A percentile compares a stretch with the other conserved stretches of the same genome.
Evolutionary conservation across 805 yeast genomes (phyloP).

Genomic region (Lachancea meyersii): DNA sequence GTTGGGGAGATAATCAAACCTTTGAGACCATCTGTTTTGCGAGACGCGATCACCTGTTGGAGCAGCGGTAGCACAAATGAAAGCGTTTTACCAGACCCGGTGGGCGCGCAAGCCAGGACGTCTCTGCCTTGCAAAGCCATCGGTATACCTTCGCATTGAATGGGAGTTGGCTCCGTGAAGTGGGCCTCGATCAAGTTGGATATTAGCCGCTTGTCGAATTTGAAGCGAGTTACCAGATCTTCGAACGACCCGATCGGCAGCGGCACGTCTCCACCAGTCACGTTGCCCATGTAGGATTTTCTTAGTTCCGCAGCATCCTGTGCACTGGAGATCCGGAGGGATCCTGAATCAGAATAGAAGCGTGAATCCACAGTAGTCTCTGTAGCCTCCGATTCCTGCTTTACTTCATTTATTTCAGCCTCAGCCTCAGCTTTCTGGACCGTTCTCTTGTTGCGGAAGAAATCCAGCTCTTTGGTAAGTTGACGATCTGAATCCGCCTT

Average conservation of each 20-base stretch:
- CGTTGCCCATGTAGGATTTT: constrained; percentile 55
- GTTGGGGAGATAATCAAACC: constrained; percentile 90
- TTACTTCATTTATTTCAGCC: constrained; percentile 14
- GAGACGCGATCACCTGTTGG: constrained; percentile 40
- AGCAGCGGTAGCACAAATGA: constrained; percentile 83
- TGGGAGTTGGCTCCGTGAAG: constrained; percentile 84
- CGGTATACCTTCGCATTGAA: constrained; percentile 89
- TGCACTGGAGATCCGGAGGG: constrained; percentile 42
- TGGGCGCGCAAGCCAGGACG: constrained; percentile 90
- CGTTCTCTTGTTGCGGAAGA: constrained; percentile 57
- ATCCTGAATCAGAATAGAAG: constrained; percentile 20
- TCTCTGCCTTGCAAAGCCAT: constrained; percentile 63
- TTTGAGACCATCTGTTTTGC: constrained; percentile 42
- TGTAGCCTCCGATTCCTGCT: neutral
- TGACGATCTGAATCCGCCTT: constrained; percentile 38
- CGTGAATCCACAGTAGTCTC: neutral
- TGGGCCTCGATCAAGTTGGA: constrained; percentile 60
- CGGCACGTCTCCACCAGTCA: constrained; percentile 83
- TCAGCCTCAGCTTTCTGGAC: constrained; percentile 24
- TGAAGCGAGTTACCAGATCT: constrained; percentile 65
- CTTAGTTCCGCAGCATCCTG: constrained; percentile 61
- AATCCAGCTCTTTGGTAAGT: constrained; percentile 72
- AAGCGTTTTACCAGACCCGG: constrained; percentile 96
- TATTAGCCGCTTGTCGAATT: constrained; percentile 48
- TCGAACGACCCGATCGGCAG: constrained; percentile 85